Conservation (phyloP, 2,329 filamentous ascomycete species). For the Ceratocystis huliohia region DNA sequence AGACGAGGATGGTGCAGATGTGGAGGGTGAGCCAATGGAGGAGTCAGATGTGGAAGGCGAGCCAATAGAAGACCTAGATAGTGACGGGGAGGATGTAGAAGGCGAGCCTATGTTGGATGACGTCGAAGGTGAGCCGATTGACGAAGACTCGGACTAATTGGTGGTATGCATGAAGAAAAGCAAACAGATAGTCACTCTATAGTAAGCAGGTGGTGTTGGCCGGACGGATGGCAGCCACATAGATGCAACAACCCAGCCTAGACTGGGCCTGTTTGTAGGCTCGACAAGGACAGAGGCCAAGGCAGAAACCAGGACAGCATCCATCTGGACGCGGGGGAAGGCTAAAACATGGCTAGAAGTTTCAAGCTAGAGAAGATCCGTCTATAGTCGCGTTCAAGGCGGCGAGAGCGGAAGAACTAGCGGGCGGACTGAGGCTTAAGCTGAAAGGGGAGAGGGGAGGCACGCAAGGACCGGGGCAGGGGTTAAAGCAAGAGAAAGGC, state of each 20-base stretch:
- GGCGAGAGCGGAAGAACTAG: slow-evolving; percentile 1
- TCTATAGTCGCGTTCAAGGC: background rate
- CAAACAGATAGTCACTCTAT: background rate
- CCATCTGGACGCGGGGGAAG: background rate
- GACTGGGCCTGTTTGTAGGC: no score
- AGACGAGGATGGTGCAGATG: slow-evolving; percentile 33
- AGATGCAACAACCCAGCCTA: no score
- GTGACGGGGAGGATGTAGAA: slow-evolving; percentile 39
- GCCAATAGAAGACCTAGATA: slow-evolving; percentile 35
- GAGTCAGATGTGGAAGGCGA: slow-evolving; percentile 38
- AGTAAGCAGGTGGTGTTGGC: background rate
- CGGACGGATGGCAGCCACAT: no score
- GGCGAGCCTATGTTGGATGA: slow-evolving; percentile 33
- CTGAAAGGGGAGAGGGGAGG: background rate
- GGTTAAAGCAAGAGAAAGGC: background rate
- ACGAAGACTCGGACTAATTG: slow-evolving; percentile 12
- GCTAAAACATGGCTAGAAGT: slow-evolving; percentile 1
- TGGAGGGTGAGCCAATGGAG: slow-evolving; percentile 36
- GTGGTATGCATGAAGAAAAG: background rate
- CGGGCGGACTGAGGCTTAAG: background rate
- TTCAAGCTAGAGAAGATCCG: slow-evolving; percentile 5
- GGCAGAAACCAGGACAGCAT: background rate
- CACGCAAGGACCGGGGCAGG: background rate
- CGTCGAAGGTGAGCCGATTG: slow-evolving; percentile 32
- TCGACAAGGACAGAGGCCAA: background rate